These are phyloP conservation scores for Puccinellia tenuiflora DNA, from an alignment of 176 grass and related monocot genomes.

Conservation along the genomic window DNA sequence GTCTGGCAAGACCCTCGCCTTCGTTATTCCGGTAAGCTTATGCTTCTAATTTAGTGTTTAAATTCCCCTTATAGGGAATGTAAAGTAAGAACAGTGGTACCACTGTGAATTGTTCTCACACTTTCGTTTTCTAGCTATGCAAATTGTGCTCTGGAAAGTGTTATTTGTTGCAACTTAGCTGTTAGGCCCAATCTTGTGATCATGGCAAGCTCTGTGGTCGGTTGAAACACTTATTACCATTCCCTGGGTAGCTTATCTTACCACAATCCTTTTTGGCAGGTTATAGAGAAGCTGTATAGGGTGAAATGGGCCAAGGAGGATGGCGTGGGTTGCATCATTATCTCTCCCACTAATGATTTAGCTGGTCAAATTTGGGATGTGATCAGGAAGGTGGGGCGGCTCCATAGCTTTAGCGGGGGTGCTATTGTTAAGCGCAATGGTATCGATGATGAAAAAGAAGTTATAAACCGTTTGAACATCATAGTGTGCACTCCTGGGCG, in stretches of 20 bases:
- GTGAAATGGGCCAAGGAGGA: constrained; percentile 66
- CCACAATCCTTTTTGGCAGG: constrained; percentile 28
- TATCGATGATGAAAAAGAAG: constrained; percentile 70
- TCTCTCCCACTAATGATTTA: constrained; percentile 76
- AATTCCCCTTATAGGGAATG: not conserved
- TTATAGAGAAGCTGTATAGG: constrained; percentile 80
- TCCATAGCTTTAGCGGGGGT: constrained; percentile 59
- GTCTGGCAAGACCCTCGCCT: constrained; percentile 89
- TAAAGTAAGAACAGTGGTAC: not conserved
- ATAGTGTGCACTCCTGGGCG: constrained; percentile 80
- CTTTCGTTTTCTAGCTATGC: not conserved
- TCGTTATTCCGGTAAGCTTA: constrained; percentile 64
- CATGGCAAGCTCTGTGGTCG: not conserved
- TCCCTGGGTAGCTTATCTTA: not conserved
- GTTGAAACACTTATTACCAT: not conserved
- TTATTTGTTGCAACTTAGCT: not conserved
- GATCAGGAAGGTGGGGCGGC: constrained; percentile 40
- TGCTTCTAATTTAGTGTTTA: constrained; percentile 10
- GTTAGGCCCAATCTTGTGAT: not conserved
- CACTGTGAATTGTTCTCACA: not conserved
- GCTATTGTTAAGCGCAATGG: constrained; percentile 64
- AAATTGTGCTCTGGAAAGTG: not conserved
- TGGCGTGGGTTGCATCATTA: constrained; percentile 71
- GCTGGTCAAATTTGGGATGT: constrained; percentile 79
- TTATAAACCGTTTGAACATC: constrained; percentile 80